Percentiles rank a stretch among this genome's conserved stretches.
phyloP scores from a whole-genome alignment of 768 basidiomycete species.

The Dioszegia hungarica region DNA sequence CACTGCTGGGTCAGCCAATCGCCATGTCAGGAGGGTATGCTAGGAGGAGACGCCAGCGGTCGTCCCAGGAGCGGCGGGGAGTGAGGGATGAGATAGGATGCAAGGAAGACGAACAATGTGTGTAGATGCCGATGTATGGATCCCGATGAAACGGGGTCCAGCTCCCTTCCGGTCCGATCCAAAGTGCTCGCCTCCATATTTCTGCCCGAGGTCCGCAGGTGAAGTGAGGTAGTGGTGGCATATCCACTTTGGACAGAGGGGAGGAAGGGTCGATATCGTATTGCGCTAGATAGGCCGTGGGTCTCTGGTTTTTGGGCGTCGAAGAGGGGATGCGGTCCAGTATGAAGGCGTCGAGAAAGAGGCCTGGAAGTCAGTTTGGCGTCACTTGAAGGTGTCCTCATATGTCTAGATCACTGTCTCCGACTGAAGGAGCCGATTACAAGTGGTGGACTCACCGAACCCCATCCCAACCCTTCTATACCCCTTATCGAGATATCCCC shows the following conservation, averaged over 20 bases:
- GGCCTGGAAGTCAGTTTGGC: slow-evolving; percentile 18
- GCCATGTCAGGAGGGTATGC: no score
- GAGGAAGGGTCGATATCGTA: slow-evolving; percentile 32
- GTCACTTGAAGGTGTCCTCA: no score
- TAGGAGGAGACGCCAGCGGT: no score
- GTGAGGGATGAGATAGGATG: no score
- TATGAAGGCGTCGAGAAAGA: slow-evolving; percentile 47
- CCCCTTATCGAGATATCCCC: slow-evolving; percentile 41
- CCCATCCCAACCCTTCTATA: slow-evolving; percentile 36
- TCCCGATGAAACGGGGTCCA: slow-evolving; percentile 46
- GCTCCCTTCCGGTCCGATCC: slow-evolving; percentile 41
- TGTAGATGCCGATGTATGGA: slow-evolving; percentile 42
- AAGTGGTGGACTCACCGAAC: slow-evolving; percentile 34
- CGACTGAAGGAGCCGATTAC: no score
- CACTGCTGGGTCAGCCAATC: slow-evolving; percentile 17
- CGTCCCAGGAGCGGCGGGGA: no score
- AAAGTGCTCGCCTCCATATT: slow-evolving; percentile 39
- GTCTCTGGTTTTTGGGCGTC: slow-evolving; percentile 9
- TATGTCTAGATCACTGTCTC: no score
- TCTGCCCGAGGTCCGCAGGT: slow-evolving; percentile 19
- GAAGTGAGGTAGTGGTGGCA: slow-evolving; percentile 32
- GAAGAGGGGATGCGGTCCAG: slow-evolving; percentile 29
- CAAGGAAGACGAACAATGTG: slow-evolving; percentile 27
- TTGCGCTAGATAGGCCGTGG: slow-evolving; percentile 43
- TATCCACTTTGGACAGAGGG: slow-evolving; percentile 11